Evolutionary conservation across 2,329 filamentous ascomycete genomes (phyloP).

Genomic region (Pezicula radicicola): DNA sequence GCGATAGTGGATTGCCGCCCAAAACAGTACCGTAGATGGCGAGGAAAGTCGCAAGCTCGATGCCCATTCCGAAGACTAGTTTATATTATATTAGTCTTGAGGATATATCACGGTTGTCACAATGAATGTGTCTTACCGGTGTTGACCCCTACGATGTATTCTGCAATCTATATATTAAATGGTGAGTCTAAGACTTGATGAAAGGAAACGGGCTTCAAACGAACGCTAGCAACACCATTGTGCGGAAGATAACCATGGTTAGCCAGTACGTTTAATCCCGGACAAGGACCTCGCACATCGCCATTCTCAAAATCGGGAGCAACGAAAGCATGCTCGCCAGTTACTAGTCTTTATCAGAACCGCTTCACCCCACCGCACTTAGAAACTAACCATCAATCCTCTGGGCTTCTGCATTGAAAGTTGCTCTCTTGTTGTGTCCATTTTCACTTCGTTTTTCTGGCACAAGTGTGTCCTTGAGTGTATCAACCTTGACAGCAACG

Average conservation of each 20-base stretch:
- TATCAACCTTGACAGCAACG: too few relatives aligned
- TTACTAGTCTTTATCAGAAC: too few relatives aligned
- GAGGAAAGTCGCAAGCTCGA: slow-evolving; percentile 33
- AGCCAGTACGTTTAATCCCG: slow-evolving; percentile 34
- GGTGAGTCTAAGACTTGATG: neutral
- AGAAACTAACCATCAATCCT: too few relatives aligned
- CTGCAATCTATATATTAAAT: neutral
- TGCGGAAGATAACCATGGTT: slow-evolving; percentile 36
- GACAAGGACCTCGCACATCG: slow-evolving; percentile 36
- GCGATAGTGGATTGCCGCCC: slow-evolving; percentile 39
- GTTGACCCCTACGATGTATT: neutral
- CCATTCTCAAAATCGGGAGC: neutral
- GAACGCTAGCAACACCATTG: slow-evolving; percentile 23
- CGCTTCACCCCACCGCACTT: too few relatives aligned
- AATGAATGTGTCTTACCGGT: too few relatives aligned
- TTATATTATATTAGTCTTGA: too few relatives aligned
- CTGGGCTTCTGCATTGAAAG: too few relatives aligned
- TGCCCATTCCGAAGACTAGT: slow-evolving; percentile 37
- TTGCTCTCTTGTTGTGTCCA: too few relatives aligned
- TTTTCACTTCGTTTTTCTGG: too few relatives aligned
- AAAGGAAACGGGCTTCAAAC: neutral
- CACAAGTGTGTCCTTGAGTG: too few relatives aligned
- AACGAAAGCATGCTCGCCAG: neutral
- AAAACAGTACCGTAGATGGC: slow-evolving; percentile 38
- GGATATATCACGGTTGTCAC: too few relatives aligned